A percentile compares a stretch with the other conserved stretches of the same genome.
Evolutionary conservation across 2,329 filamentous ascomycete species (phyloP).

Genomic region (Thielaviopsis musarum): DNA sequence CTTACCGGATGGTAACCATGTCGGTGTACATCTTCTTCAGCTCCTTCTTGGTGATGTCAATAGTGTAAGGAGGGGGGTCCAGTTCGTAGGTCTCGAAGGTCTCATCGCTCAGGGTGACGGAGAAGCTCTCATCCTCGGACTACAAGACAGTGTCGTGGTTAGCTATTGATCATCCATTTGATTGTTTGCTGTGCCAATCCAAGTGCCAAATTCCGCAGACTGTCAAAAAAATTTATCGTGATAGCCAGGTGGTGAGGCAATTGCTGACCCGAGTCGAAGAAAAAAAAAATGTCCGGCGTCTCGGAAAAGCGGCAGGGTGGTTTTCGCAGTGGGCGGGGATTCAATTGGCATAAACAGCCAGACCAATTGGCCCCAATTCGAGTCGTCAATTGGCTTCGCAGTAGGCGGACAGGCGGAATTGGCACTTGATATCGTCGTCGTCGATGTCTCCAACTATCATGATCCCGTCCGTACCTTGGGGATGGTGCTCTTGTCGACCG

Average conservation of each 20-base stretch:
- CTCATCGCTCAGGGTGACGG: constrained; percentile 86
- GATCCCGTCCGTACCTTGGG: constrained; percentile 25
- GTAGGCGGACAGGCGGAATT: neutral
- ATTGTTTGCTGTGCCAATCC: neutral
- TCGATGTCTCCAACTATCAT: neutral
- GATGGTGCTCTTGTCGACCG: constrained; percentile 56
- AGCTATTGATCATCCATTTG: neutral
- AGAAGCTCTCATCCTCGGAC: constrained; percentile 90
- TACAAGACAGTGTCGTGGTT: constrained; percentile 22
- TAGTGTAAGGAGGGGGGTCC: constrained; percentile 83
- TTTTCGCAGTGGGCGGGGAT: neutral
- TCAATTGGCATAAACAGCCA: neutral
- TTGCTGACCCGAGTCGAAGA: neutral
- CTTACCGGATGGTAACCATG: constrained; percentile 83
- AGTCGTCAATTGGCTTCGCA: neutral
- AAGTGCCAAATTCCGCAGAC: neutral
- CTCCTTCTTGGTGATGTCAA: constrained; percentile 92
- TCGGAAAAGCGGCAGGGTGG: neutral
- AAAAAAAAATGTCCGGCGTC: neutral
- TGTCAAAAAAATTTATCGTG: too few species aligned
- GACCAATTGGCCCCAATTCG: neutral
- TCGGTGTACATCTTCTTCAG: constrained; percentile 98
- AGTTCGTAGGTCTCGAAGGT: constrained; percentile 99
- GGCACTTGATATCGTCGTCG: neutral
- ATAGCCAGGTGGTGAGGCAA: neutral